phyloP scores from a whole-genome alignment of 495 filamentous ascomycete species.

The Penicillium odoratum region DNA sequence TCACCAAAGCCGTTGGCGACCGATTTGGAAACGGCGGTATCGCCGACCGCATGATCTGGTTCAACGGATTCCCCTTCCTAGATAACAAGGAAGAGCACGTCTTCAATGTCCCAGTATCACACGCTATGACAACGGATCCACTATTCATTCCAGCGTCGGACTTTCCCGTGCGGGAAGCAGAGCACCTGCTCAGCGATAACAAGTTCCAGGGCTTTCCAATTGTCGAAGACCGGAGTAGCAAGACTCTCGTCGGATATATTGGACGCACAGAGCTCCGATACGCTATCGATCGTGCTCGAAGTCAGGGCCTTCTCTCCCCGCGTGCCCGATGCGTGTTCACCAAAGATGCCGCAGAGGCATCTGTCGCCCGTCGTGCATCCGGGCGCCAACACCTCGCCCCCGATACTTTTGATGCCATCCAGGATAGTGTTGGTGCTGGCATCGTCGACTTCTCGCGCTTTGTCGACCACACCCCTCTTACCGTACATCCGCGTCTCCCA shows the following conservation, averaged over 20 bases:
- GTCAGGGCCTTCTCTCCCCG: constrained; percentile 67
- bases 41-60: constrained; percentile 98
- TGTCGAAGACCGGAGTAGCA: constrained; percentile 70
- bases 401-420: constrained; percentile 65
- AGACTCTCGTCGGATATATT: constrained; percentile 85
- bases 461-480: constrained; percentile 85
- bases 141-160: constrained; percentile 75
- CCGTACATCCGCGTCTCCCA: constrained; percentile 87
- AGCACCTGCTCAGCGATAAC: constrained; percentile 73
- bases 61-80: constrained; percentile 95
- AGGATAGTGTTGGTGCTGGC: constrained; percentile 52
- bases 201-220: constrained; percentile 96
- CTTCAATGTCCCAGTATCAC: constrained; percentile 92
- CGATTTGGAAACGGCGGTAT: constrained; percentile 94
- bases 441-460: constrained; percentile 83
- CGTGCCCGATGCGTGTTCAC: constrained; percentile 78
- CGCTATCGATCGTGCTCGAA: constrained; percentile 82
- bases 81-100: constrained; percentile 99
- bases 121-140: constrained; percentile 80
- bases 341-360: constrained; percentile 52
- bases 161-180: constrained; percentile 69
- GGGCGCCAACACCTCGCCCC: constrained; percentile 39
- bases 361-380: constrained; percentile 37
- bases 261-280: constrained; percentile 92
- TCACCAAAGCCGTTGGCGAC: constrained; percentile 92